phyloP scores from a whole-genome alignment of 2,329 filamentous ascomycete genomes.

The Neopestalotiopsis sp. region DNA sequence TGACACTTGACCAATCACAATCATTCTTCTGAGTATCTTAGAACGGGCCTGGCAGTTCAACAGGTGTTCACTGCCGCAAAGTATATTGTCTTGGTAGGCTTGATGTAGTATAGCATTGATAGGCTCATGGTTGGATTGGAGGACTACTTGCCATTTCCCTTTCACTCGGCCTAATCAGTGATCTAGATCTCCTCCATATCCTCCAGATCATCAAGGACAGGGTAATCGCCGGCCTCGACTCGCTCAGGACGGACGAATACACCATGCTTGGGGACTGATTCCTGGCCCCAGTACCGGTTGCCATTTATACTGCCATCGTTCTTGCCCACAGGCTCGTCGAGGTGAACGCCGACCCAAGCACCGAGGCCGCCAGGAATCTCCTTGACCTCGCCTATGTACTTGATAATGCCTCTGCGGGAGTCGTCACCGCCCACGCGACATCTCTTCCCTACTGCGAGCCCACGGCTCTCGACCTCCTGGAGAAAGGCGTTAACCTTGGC shows the following conservation, averaged over 20 bases:
- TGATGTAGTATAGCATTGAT: neutral
- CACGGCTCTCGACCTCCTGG: conserved; percentile 72
- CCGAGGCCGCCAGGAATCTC: conserved; percentile 72
- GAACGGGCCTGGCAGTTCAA: too few species aligned
- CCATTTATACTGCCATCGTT: conserved; percentile 78
- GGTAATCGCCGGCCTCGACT: conserved; percentile 78
- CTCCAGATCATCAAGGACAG: conserved; percentile 74
- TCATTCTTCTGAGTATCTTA: too few species aligned
- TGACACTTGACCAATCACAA: neutral
- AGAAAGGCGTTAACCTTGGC: conserved; percentile 72
- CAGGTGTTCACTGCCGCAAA: too few species aligned
- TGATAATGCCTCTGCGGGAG: conserved; percentile 70
- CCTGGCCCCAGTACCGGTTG: conserved; percentile 72
- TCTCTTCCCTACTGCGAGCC: conserved; percentile 67
- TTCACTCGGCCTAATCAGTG: neutral
- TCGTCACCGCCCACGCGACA: conserved; percentile 74
- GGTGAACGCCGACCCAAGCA: conserved; percentile 74
- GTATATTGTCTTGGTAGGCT: too few species aligned
- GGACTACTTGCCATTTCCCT: neutral
- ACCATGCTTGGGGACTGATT: conserved; percentile 71
- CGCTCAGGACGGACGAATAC: conserved; percentile 81
- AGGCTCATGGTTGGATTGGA: neutral
- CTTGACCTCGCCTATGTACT: conserved; percentile 75
- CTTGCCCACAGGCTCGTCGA: conserved; percentile 83
- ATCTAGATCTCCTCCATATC: conserved; percentile 76